A percentile compares a stretch with the other conserved stretches of the same genome.
Conservation (phyloP, 306 rosid species). For the Albizia julibrissin region DNA sequence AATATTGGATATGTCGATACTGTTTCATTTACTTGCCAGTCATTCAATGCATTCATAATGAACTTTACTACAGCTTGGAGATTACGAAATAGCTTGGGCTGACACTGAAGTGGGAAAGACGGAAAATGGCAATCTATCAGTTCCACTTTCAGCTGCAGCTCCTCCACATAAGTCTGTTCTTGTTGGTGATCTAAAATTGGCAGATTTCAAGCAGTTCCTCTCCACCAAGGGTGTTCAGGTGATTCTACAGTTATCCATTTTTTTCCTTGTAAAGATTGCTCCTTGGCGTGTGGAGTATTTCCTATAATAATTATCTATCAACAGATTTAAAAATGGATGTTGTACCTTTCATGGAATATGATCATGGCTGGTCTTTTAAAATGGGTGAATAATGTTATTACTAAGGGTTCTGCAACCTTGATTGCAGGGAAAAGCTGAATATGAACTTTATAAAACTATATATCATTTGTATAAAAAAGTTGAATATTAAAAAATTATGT, state of each 20-base stretch:
- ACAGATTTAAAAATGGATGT: neutral
- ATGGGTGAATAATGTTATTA: slow-evolving; percentile 3
- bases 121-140: slow-evolving; percentile 58
- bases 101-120: slow-evolving; percentile 85
- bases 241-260: slow-evolving; percentile 6
- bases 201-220: slow-evolving; percentile 93
- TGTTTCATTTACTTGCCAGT: neutral
- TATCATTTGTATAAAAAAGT: neutral
- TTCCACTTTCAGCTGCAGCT: slow-evolving; percentile 65
- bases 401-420: slow-evolving; percentile 14
- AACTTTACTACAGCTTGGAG: slow-evolving; percentile 71
- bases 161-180: slow-evolving; percentile 86
- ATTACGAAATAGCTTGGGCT: slow-evolving; percentile 89
- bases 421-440: neutral
- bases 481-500: neutral
- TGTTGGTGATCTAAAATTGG: slow-evolving; percentile 92
- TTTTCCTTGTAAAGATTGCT: neutral
- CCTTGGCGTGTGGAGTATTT: neutral
- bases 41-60: slow-evolving; percentile 24
- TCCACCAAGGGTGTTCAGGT: slow-evolving; percentile 91
- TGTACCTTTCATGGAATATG: neutral
- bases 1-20: slow-evolving; percentile 2
- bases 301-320: slow-evolving; percentile 10
- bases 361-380: slow-evolving; percentile 12
- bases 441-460: slow-evolving; percentile 9